Evolutionary conservation across 176 grass and related monocot species (phyloP).

Genomic region (Eragrostis nindensis): DNA sequence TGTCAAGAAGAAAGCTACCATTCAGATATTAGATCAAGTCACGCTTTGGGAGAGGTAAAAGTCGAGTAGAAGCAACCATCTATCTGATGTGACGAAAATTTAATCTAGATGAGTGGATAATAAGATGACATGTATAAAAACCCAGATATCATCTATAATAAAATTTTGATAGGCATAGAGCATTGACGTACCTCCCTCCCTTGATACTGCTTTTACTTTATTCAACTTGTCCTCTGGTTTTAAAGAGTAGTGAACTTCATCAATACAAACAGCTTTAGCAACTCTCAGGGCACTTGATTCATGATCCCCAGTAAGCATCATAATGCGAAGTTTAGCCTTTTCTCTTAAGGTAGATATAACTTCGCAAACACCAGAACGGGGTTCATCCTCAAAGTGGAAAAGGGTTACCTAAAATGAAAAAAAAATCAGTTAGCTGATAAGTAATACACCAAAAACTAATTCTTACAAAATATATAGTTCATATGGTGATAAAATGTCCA

Average conservation of each 20-base stretch:
- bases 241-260: conserved; percentile 78
- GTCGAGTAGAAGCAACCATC: not conserved
- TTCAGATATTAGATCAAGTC: not conserved
- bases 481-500: conserved; percentile 17
- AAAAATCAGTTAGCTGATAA: not conserved
- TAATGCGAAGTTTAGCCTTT: conserved; percentile 82
- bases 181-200: conserved; percentile 66
- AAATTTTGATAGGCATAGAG: conserved; percentile 11
- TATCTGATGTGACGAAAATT: not conserved
- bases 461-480: not conserved
- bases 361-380: conserved; percentile 70
- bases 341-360: conserved; percentile 89
- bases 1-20: conserved; percentile 2
- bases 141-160: conserved; percentile 16
- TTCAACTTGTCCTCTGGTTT: conserved; percentile 98
- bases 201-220: conserved; percentile 87
- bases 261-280: conserved; percentile 89
- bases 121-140: not conserved
- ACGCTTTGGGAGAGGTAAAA: conserved; percentile 2
- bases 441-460: conserved; percentile 11
- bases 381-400: conserved; percentile 99
- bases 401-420: conserved; percentile 76
- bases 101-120: conserved; percentile 6
- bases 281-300: conserved; percentile 90
- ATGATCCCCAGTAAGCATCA: conserved; percentile 98